These are phyloP conservation scores for Astragalus glycyphyllos DNA, from an alignment of 306 rosid species.

Conservation along the genomic window DNA sequence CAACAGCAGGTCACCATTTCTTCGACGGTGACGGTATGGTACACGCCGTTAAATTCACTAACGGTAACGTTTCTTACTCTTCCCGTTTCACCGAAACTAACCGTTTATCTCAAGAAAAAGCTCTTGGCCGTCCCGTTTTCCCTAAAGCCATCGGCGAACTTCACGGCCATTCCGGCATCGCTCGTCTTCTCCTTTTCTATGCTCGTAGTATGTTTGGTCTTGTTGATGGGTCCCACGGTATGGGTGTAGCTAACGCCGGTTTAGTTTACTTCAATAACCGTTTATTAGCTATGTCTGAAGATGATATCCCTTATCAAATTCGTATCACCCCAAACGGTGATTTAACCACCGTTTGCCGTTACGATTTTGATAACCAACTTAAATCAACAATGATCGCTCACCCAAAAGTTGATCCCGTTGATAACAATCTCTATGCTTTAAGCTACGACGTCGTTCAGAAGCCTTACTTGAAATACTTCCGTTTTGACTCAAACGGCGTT, in stretches of 20 bases:
- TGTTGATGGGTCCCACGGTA: conserved; percentile 71
- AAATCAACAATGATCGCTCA: conserved; percentile 90
- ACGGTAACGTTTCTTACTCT: conserved; percentile 66
- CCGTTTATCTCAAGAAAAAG: conserved; percentile 69
- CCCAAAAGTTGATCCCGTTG: conserved; percentile 76
- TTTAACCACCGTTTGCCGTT: conserved; percentile 75
- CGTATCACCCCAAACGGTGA: conserved; percentile 67
- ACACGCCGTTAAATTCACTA: conserved; percentile 69
- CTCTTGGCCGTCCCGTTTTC: conserved; percentile 75
- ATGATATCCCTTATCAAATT: conserved; percentile 82
- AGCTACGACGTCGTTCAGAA: conserved; percentile 66
- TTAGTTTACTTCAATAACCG: conserved; percentile 75
- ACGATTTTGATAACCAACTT: conserved; percentile 64
- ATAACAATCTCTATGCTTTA: conserved; percentile 64
- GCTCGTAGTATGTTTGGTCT: conserved; percentile 69
- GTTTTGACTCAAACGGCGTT: conserved; percentile 57
- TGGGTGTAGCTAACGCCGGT: conserved; percentile 98
- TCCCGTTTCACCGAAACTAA: conserved; percentile 88
- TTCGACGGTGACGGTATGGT: conserved; percentile 99
- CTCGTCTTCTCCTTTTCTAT: conserved; percentile 75
- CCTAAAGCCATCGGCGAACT: conserved; percentile 98
- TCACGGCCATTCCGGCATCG: conserved; percentile 96
- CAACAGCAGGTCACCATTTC: conserved; percentile 88
- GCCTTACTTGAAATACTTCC: conserved; percentile 85
- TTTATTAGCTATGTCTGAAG: conserved; percentile 76